Conservation (phyloP, 2,329 filamentous ascomycete species). For the Thelonectria blattea region DNA sequence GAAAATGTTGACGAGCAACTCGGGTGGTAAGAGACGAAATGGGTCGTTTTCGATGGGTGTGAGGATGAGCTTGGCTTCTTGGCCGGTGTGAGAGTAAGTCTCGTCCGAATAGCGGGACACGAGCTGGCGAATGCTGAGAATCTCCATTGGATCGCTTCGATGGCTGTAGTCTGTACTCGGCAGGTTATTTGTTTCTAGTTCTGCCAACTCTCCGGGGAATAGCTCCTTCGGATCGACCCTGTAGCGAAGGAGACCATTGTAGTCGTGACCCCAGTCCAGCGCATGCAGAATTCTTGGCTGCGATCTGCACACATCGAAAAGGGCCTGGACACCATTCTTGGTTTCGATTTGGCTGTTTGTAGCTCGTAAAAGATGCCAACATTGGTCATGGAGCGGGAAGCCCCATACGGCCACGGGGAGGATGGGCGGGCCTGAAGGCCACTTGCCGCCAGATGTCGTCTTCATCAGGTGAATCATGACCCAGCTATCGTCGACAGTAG, state of each 20-base stretch:
- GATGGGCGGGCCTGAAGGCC: constrained; percentile 3
- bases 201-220: constrained; percentile 16
- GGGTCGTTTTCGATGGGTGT: constrained; percentile 4
- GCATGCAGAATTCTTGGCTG: constrained; percentile 6
- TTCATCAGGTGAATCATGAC: constrained; percentile 8
- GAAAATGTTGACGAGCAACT: constrained; percentile 8
- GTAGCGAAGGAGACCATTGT: constrained; percentile 10
- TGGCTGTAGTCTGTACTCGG: background rate
- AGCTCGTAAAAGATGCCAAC: constrained; percentile 11
- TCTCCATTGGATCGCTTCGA: constrained; percentile 3
- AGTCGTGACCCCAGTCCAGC: constrained; percentile 14
- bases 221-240: background rate
- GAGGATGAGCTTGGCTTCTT: background rate
- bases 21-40: background rate
- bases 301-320: constrained; percentile 21
- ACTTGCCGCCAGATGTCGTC: background rate
- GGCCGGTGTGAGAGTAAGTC: background rate
- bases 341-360: background rate
- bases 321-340: background rate
- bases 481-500: constrained; percentile 7
- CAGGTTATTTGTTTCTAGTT: background rate
- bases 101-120: background rate
- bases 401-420: constrained; percentile 11
- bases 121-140: background rate
- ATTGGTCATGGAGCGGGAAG: constrained; percentile 12